phyloP scores from a whole-genome alignment of 2,329 filamentous ascomycete species.

The Cadophora gregata region DNA sequence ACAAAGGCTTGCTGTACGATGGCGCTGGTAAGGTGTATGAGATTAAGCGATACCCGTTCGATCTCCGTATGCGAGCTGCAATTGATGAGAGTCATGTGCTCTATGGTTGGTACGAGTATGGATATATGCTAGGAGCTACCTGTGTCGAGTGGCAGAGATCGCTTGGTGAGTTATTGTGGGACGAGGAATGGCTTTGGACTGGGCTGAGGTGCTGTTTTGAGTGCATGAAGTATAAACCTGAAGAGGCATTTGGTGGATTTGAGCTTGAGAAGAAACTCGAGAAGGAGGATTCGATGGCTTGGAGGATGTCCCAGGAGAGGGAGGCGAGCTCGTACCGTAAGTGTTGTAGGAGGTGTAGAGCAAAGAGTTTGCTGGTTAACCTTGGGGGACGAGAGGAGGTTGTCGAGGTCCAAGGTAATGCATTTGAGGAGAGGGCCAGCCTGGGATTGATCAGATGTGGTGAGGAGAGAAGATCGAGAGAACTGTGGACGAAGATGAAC shows the following conservation, averaged over 20 bases:
- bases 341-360: neutral
- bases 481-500: slow-evolving; percentile 2
- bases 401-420: neutral
- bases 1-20: neutral
- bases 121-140: slow-evolving; percentile 3
- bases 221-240: slow-evolving; percentile 22
- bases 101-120: slow-evolving; percentile 11
- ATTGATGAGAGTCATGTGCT: slow-evolving; percentile 9
- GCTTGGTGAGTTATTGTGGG: slow-evolving; percentile 16
- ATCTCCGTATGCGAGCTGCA: slow-evolving; percentile 15
- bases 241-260: slow-evolving; percentile 1
- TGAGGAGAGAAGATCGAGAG: neutral
- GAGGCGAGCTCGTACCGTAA: neutral
- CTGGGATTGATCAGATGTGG: neutral
- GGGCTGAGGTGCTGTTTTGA: slow-evolving; percentile 7
- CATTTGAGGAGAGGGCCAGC: neutral
- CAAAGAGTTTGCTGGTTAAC: neutral
- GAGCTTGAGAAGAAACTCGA: neutral
- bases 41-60: neutral
- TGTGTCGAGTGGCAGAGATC: slow-evolving; percentile 17
- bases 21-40: neutral
- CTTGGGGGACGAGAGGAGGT: neutral
- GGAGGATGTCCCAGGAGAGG: neutral
- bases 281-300: neutral
- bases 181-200: slow-evolving; percentile 22